Base-by-base conservation (phyloP, 805 yeast species). In the Schwanniomyces occidentalis region DNA sequence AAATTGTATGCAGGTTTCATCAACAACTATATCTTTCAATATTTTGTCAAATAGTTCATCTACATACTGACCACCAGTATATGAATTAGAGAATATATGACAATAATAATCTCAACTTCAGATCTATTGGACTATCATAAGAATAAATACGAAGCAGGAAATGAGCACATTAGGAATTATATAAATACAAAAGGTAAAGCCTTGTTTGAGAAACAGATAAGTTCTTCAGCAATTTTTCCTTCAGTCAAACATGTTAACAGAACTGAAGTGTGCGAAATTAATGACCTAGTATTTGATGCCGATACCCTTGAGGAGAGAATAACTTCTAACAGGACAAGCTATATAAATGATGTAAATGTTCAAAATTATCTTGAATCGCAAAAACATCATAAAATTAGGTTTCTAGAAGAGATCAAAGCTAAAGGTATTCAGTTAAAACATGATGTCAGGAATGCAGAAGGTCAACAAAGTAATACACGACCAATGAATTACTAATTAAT, bases 361-460 rank as follows among this genome's bases (percentile, higher is more conserved):
- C 43, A 43, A 25, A 41, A 43, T 9, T 56, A 44, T 30, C 6
- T 46, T 6, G 37, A 36, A 16, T 13, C 38, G 6, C 59, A 53
- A 34, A 30, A 42, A 28, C 31, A 34, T 6, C 65, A 61, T 29
- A 41, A 32, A 29, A 36, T 28, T 12, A 44, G 46, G 16, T 61
- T 61, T 32, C 35, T 49, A 14, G 33, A 47, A 12, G 65, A 61
- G 32, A 49, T 60, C 14, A 27, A 40, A 16, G 32, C 42, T 10
- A 54, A 48, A 34, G 61, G 61, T 2, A 29, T 54, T 17, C 24
- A 24, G 16, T 27, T 49, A n/a, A 44, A 34, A 29, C 15, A 17
- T 16, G 5, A n/a, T n/a, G n/a, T n/a, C n/a, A n/a, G n/a, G n/a
- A n/a, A n/a, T n/a, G n/a, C n/a, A n/a, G n/a, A n/a, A n/a, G n/a